A percentile compares a stretch with the other conserved stretches of the same genome.
These are phyloP conservation scores for Candida morakotiae DNA, from an alignment of 805 yeast genomes.

Conservation along the genomic window DNA sequence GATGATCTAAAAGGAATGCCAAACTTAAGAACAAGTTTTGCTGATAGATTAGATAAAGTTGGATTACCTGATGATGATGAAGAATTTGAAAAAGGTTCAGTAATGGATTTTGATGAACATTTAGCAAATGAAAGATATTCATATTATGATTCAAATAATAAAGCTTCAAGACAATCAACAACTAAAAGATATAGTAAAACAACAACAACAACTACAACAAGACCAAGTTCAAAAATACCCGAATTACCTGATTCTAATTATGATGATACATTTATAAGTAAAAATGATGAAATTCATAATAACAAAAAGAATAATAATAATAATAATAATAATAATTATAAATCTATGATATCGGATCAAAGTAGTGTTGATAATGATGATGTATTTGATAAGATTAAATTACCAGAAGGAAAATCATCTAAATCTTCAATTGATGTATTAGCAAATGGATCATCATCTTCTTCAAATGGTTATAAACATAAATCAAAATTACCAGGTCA, in stretches of 20 bases:
- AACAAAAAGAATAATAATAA: no score
- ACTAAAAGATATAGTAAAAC: slow-evolving; percentile 10
- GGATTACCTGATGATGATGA: slow-evolving; percentile 29
- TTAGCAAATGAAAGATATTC: slow-evolving; percentile 36
- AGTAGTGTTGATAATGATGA: slow-evolving; percentile 18
- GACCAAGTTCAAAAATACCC: slow-evolving; percentile 28
- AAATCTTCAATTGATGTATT: slow-evolving; percentile 9
- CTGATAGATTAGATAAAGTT: slow-evolving; percentile 37
- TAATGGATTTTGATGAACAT: slow-evolving; percentile 39
- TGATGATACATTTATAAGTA: slow-evolving; percentile 41
- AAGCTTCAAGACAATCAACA: slow-evolving; percentile 22
- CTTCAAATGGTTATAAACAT: slow-evolving; percentile 8
- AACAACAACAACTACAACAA: slow-evolving; percentile 14
- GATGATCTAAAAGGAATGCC: slow-evolving; percentile 12
- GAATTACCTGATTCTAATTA: slow-evolving; percentile 19
- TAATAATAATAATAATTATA: slow-evolving; percentile 13
- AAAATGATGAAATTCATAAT: slow-evolving; percentile 20
- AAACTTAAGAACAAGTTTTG: slow-evolving; percentile 37
- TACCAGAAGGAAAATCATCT: slow-evolving; percentile 36
- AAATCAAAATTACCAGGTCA: slow-evolving; percentile 32
- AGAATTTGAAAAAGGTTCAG: slow-evolving; percentile 30
- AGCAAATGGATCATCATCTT: slow-evolving; percentile 7
- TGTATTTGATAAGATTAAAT: slow-evolving; percentile 42
- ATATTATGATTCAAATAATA: slow-evolving; percentile 28
- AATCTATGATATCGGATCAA: slow-evolving; percentile 9